A percentile compares a stretch with the other conserved stretches of the same genome.
These are phyloP conservation scores for Dunaliella primolecta DNA, from an alignment of 139 green algal species.

Conservation along the genomic window DNA sequence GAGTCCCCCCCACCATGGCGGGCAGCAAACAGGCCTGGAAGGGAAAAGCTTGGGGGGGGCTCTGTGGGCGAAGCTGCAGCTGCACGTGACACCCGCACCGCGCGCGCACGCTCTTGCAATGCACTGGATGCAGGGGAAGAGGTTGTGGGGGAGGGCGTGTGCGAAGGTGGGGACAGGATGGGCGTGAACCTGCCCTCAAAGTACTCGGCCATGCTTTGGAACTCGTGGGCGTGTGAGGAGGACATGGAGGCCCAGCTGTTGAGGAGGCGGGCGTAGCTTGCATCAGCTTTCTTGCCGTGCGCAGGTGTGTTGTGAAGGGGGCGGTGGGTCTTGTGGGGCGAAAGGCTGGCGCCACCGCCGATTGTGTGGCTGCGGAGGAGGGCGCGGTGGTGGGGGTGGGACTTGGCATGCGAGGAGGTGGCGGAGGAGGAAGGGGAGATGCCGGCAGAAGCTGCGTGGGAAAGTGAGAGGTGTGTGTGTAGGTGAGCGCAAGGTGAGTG, in stretches of 20 bases:
- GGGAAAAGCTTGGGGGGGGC: not conserved
- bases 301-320: not conserved
- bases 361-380: not conserved
- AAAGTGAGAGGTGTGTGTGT: too few relatives aligned
- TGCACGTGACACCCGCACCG: too few relatives aligned
- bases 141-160: not conserved
- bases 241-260: slow-evolving; percentile 5
- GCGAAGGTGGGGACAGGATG: not conserved
- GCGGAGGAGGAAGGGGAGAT: too few relatives aligned
- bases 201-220: slow-evolving; percentile 4
- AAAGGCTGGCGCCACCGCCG: not conserved
- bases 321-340: not conserved
- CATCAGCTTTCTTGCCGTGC: not conserved
- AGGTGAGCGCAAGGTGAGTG: too few relatives aligned
- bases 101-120: too few relatives aligned
- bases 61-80: not conserved
- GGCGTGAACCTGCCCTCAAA: slow-evolving; percentile 1
- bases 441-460: too few relatives aligned
- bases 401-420: too few relatives aligned
- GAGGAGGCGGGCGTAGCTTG: not conserved
- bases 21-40: not conserved
- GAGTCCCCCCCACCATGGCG: not conserved
- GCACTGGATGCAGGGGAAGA: not conserved
- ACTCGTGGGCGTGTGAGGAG: not conserved
- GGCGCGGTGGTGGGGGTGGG: not conserved